Evolutionary conservation across 2,329 filamentous ascomycete genomes (phyloP).

Genomic region (Fusarium hainanense): DNA sequence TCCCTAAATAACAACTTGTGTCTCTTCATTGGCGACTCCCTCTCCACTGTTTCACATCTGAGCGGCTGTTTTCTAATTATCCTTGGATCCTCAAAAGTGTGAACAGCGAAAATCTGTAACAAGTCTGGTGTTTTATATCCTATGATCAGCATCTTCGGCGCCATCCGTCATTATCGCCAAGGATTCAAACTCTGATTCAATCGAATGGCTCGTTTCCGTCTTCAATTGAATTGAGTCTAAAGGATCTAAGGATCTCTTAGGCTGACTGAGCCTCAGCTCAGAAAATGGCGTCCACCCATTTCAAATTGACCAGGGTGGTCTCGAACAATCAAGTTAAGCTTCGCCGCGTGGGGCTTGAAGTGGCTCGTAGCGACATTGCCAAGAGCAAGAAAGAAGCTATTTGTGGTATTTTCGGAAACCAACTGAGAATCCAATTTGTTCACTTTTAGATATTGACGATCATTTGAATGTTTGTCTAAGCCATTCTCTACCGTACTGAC

Average conservation of each 20-base stretch:
- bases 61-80: slow-evolving; percentile 21
- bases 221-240: not conserved
- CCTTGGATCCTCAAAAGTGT: slow-evolving; percentile 13
- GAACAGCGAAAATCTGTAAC: slow-evolving; percentile 31
- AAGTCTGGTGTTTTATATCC: slow-evolving; percentile 30
- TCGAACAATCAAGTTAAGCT: slow-evolving; percentile 45
- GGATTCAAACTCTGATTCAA: slow-evolving; percentile 6
- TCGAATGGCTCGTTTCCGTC: not conserved
- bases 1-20: slow-evolving; percentile 29
- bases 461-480: not conserved
- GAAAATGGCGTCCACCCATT: slow-evolving; percentile 21
- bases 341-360: slow-evolving; percentile 39
- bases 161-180: slow-evolving; percentile 1
- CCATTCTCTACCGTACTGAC: not conserved
- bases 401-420: slow-evolving; percentile 26
- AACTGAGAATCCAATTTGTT: not conserved
- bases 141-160: slow-evolving; percentile 1
- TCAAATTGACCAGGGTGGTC: slow-evolving; percentile 34
- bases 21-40: slow-evolving; percentile 24
- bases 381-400: slow-evolving; percentile 15
- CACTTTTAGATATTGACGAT: not conserved
- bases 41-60: slow-evolving; percentile 37
- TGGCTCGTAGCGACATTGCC: slow-evolving; percentile 20
- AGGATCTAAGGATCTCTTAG: not conserved
- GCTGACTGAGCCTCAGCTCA: not conserved